These are phyloP conservation scores for Annona squamosa DNA, from an alignment of 164 flowering plant species.

Conservation along the genomic window DNA sequence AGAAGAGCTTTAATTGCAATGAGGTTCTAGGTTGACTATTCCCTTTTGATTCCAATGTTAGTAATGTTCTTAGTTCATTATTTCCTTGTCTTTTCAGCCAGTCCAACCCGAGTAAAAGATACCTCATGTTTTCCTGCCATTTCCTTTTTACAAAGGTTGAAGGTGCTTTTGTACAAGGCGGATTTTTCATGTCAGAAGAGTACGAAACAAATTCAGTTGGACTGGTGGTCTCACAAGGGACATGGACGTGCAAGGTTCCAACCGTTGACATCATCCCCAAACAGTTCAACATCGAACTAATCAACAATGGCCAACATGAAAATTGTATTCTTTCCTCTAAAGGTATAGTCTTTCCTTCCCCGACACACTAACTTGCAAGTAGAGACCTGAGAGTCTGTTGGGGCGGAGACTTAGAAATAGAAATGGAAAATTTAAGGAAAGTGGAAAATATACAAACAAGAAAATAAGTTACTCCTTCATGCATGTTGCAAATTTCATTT, in stretches of 20 bases:
- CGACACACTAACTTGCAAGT: neutral
- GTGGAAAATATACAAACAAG: no score
- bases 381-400: no score
- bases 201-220: slow-evolving; percentile 54
- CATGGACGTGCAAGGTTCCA: slow-evolving; percentile 91
- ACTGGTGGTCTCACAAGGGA: slow-evolving; percentile 48
- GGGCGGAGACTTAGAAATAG: no score
- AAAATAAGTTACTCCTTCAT: no score
- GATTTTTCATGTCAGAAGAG: slow-evolving; percentile 88
- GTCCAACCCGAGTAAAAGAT: neutral
- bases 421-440: no score
- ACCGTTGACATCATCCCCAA: slow-evolving; percentile 74
- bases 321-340: slow-evolving; percentile 81
- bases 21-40: neutral
- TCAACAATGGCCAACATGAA: slow-evolving; percentile 66
- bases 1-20: neutral
- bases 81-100: neutral
- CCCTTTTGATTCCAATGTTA: neutral
- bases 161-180: slow-evolving; percentile 94
- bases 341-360: slow-evolving; percentile 31
- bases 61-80: neutral
- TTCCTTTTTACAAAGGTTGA: slow-evolving; percentile 41
- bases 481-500: no score
- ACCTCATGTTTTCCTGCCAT: neutral
- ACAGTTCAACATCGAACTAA: slow-evolving; percentile 66